Conservation (phyloP, 2,329 filamentous ascomycete genomes). For the Penicillium rolfsii region DNA sequence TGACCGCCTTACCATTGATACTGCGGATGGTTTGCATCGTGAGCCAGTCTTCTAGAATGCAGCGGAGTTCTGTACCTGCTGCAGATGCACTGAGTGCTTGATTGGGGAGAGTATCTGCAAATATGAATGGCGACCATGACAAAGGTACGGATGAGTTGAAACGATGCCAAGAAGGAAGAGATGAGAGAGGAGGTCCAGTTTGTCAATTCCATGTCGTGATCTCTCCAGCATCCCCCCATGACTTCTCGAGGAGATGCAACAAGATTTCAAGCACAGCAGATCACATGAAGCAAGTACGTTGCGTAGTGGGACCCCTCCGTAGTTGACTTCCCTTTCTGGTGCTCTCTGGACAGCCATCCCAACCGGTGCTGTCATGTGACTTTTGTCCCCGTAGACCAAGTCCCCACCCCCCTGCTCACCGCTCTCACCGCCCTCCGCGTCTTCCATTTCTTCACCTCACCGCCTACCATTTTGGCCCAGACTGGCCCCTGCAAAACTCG, state of each 20-base stretch:
- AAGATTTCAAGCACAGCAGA: too few relatives aligned
- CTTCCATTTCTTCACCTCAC: not conserved
- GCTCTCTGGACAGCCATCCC: too few relatives aligned
- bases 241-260: not conserved
- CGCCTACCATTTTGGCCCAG: slow-evolving; percentile 16
- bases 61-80: not conserved
- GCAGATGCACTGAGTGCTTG: not conserved
- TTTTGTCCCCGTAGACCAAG: not conserved
- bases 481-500: slow-evolving; percentile 23
- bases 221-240: not conserved
- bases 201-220: not conserved
- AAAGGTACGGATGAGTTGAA: not conserved
- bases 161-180: not conserved
- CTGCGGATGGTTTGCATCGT: not conserved
- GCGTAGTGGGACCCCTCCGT: too few relatives aligned
- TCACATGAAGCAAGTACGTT: too few relatives aligned
- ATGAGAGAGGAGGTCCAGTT: not conserved
- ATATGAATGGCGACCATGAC: not conserved
- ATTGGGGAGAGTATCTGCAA: not conserved
- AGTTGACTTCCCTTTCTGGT: too few relatives aligned
- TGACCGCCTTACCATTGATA: not conserved
- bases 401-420: not conserved
- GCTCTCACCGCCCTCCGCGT: slow-evolving; percentile 3
- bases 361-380: not conserved
- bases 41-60: not conserved